Evolutionary conservation across 225 moss, liverwort and hornwort species (phyloP), one percentile per base, ranked within the genome.

Genomic region (Polytrichum commune): DNA sequence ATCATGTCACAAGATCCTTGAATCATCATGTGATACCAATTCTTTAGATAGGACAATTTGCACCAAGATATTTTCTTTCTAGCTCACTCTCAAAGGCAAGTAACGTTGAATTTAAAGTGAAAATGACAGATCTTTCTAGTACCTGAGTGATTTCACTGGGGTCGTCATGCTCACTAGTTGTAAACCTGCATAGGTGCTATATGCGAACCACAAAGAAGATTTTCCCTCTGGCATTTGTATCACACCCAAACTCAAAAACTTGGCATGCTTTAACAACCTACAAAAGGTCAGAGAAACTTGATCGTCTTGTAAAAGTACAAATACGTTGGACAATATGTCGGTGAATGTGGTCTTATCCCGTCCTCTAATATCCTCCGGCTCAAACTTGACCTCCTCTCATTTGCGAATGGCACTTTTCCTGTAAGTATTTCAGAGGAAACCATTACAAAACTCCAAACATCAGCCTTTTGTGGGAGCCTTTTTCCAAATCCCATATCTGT

Each of bases 241-340:
- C 66, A 74, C 57, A 0, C 60, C 74, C 66, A 66, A 38, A 66
- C 38, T 74, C 30, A 74, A 24, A 0, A 66, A 20, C 20, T 60
- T 66, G 1, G 73, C 73, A 27, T 60, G 30, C 58, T 9, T 74
- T 3, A 74, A 23, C 32, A 74, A 5, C 10, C 58, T 20, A 2
- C 38, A 27, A 5, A 5, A 66, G 26, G 5, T 54, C 29, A 2
- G 54, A 29, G 18, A 68, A 75, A 61, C 8, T 68, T 0, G 68
- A 72, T 23, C 72, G 67, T 1, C 6, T 27, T 3, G 62, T 29
- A 72, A 54, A 66, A 67, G 19, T 19, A 4, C 32, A 63, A 55
- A 71, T 54, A 72, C 0, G 27, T 0, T 0, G 72, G 77, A 68
- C 77, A 77, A 3, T 27, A 2, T 35, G 33, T 9, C 35, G 35